Conservation (phyloP, 1,284 basidiomycete genomes). For the Peniophora sp. region DNA sequence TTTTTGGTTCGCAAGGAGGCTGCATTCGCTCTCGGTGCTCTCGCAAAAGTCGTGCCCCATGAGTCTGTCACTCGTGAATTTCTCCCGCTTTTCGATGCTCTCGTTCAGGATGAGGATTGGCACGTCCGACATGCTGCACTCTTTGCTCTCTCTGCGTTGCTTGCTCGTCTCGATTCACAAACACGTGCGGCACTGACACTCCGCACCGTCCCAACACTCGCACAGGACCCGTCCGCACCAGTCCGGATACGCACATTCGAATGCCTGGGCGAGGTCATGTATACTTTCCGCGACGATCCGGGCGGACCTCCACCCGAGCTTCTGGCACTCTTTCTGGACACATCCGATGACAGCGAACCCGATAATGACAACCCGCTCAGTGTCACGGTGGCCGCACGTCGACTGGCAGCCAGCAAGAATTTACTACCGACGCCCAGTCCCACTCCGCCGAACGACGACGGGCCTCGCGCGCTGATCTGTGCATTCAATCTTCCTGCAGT, state of each 20-base stretch:
- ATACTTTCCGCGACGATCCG: slow-evolving; percentile 69
- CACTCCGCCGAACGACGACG: slow-evolving; percentile 8
- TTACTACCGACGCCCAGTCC: slow-evolving; percentile 11
- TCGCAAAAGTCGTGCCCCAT: slow-evolving; percentile 78
- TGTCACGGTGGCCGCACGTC: neutral
- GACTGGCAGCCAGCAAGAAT: neutral
- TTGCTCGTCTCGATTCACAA: slow-evolving; percentile 52
- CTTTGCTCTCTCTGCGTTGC: slow-evolving; percentile 78
- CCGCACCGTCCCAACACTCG: slow-evolving; percentile 53
- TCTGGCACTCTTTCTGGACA: slow-evolving; percentile 51
- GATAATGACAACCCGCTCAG: slow-evolving; percentile 9
- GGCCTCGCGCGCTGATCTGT: slow-evolving; percentile 74
- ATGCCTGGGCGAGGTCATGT: slow-evolving; percentile 86
- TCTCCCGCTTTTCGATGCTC: slow-evolving; percentile 69
- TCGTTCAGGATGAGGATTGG: slow-evolving; percentile 68
- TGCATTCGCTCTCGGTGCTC: slow-evolving; percentile 80
- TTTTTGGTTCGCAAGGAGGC: slow-evolving; percentile 88
- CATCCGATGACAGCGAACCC: slow-evolving; percentile 9
- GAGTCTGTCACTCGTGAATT: too few relatives aligned
- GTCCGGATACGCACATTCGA: slow-evolving; percentile 85
- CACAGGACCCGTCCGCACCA: slow-evolving; percentile 57
- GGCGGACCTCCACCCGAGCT: slow-evolving; percentile 77
- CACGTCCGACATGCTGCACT: slow-evolving; percentile 89
- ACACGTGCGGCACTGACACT: slow-evolving; percentile 58
- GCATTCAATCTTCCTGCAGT: slow-evolving; percentile 96